Conservation (phyloP, 768 basidiomycete species). For the Arthromyces matolae region DNA sequence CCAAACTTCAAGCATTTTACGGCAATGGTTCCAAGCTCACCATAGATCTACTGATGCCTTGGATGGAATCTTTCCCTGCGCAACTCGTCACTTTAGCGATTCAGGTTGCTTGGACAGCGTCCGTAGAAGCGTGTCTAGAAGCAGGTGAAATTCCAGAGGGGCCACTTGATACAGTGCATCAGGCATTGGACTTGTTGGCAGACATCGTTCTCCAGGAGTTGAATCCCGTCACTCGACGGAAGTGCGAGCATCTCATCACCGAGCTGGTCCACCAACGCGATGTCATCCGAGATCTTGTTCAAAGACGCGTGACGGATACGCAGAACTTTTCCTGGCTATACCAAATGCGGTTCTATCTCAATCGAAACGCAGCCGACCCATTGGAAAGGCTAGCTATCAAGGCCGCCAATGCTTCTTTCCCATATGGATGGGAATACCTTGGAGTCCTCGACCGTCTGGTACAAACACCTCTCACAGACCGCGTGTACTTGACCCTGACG, state of each 20-base stretch:
- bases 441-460: slow-evolving; percentile 96
- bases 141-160: slow-evolving; percentile 50
- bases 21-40: slow-evolving; percentile 57
- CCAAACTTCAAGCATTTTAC: slow-evolving; percentile 79
- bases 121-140: slow-evolving; percentile 72
- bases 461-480: slow-evolving; percentile 95
- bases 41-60: slow-evolving; percentile 69
- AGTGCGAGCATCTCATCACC: slow-evolving; percentile 98
- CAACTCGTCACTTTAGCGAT: slow-evolving; percentile 95
- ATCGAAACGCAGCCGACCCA: slow-evolving; percentile 65
- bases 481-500: slow-evolving; percentile 93
- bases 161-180: slow-evolving; percentile 69
- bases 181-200: slow-evolving; percentile 91
- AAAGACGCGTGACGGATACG: slow-evolving; percentile 57
- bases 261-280: slow-evolving; percentile 98
- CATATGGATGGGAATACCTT: slow-evolving; percentile 98
- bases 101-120: slow-evolving; percentile 91
- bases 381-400: slow-evolving; percentile 77
- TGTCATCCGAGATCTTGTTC: slow-evolving; percentile 78
- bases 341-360: slow-evolving; percentile 98
- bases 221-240: slow-evolving; percentile 85
- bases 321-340: slow-evolving; percentile 90
- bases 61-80: slow-evolving; percentile 94
- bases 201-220: slow-evolving; percentile 94
- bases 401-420: slow-evolving; percentile 89